Conservation (phyloP, 371 early-diverging fungal genomes). For the Phascolomyces articulosus region DNA sequence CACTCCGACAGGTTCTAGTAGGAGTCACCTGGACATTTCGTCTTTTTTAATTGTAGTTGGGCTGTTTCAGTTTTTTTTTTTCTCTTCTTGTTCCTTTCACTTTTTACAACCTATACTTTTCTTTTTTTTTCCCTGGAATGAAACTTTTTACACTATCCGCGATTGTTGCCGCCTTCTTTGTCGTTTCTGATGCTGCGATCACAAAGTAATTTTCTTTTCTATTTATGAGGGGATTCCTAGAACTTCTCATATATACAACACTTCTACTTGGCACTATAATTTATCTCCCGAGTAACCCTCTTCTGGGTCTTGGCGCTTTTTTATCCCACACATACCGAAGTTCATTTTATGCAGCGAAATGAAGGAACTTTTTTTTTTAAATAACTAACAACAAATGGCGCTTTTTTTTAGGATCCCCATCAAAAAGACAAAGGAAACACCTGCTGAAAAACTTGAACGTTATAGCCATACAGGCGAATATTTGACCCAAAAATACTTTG, state of each 20-base stretch:
- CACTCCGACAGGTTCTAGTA: too few relatives aligned
- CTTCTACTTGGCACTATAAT: neutral
- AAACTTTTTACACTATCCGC: slow-evolving; percentile 17
- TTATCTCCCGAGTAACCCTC: neutral
- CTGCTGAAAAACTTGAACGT: slow-evolving; percentile 64
- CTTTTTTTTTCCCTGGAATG: slow-evolving; percentile 10
- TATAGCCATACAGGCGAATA: slow-evolving; percentile 66
- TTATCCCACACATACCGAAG: neutral
- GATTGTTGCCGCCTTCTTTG: slow-evolving; percentile 10
- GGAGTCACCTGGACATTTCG: too few relatives aligned
- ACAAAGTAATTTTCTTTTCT: slow-evolving; percentile 6
- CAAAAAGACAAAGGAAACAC: slow-evolving; percentile 71
- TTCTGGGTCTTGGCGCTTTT: neutral
- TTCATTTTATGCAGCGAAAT: neutral
- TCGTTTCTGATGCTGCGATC: slow-evolving; percentile 17
- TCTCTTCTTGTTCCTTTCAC: neutral
- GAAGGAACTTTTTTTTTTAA: too few relatives aligned
- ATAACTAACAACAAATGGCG: neutral
- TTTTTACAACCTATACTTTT: too few relatives aligned
- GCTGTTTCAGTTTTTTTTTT: too few relatives aligned
- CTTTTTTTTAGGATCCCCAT: slow-evolving; percentile 62
- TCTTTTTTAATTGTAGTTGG: too few relatives aligned
- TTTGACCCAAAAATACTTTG: slow-evolving; percentile 82
- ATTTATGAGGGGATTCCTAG: neutral
- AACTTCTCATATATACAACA: neutral